Evolutionary conservation across 441 rosid genomes (phyloP).

Genomic region (Manihot esculenta): DNA sequence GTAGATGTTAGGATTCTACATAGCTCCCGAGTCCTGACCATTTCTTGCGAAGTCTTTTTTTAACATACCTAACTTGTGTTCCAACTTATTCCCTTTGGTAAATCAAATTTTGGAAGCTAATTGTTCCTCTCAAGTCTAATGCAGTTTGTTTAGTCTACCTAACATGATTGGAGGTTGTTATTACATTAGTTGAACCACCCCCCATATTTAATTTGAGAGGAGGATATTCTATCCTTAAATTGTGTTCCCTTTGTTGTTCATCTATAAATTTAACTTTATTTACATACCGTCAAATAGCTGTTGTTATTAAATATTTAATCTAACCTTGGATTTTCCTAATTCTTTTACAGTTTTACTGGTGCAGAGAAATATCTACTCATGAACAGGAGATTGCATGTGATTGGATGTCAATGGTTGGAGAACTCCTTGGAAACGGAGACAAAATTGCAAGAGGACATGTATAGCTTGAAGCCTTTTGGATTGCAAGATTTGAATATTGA

Average conservation of each 20-base stretch:
- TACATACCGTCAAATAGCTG: not conserved
- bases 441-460: constrained; percentile 57
- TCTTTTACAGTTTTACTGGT: constrained; percentile 42
- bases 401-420: constrained; percentile 76
- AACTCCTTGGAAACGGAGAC: constrained; percentile 58
- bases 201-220: not conserved
- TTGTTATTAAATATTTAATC: not conserved
- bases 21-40: too few species aligned
- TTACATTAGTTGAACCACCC: not conserved
- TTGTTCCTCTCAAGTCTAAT: too few species aligned
- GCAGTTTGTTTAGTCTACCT: not conserved
- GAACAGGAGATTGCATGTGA: constrained; percentile 55
- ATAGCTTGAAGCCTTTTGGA: constrained; percentile 54
- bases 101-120: too few species aligned
- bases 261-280: not conserved
- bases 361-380: constrained; percentile 46
- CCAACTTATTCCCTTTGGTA: too few species aligned
- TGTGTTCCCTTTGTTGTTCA: not conserved
- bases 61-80: too few species aligned
- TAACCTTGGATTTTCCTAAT: not conserved
- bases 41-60: not conserved
- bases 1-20: too few species aligned
- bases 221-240: not conserved
- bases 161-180: too few species aligned
- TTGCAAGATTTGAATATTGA: constrained; percentile 41